Percentiles rank a stretch among this genome's conserved stretches.
phyloP scores from a whole-genome alignment of 2,329 filamentous ascomycete species.

The Fusarium burgessii region DNA sequence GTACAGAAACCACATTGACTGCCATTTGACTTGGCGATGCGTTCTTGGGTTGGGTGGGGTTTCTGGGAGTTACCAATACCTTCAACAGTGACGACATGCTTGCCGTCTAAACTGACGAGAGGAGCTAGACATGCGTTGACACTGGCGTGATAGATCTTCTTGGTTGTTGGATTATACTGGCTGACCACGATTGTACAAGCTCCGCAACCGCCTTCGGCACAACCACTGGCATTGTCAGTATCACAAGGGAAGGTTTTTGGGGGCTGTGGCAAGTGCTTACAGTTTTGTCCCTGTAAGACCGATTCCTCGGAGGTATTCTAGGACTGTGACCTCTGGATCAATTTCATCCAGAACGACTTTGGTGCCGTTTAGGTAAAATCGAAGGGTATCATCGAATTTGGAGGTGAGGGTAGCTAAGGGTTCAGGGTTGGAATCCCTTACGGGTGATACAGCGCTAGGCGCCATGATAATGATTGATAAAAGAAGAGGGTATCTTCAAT shows the following conservation, averaged over 20 bases:
- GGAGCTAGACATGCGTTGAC: conserved; percentile 97
- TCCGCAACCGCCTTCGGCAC: conserved; percentile 95
- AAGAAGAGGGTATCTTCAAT: neutral
- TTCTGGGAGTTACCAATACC: conserved; percentile 90
- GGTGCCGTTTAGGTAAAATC: conserved; percentile 96
- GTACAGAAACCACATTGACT: conserved; percentile 97
- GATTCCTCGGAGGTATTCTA: conserved; percentile 93
- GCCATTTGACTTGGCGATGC: conserved; percentile 90
- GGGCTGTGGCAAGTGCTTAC: conserved; percentile 51
- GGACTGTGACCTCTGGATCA: conserved; percentile 89
- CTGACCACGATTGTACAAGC: conserved; percentile 96
- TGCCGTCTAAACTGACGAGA: conserved; percentile 92
- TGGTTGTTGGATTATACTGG: conserved; percentile 92
- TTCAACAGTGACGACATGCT: conserved; percentile 98
- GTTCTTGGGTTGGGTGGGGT: conserved; percentile 90
- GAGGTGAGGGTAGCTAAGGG: conserved; percentile 69
- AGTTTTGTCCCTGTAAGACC: conserved; percentile 96
- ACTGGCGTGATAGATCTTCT: conserved; percentile 93
- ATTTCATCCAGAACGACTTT: conserved; percentile 86
- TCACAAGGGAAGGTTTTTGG: neutral
- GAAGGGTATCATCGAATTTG: conserved; percentile 85
- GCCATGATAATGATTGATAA: conserved; percentile 58
- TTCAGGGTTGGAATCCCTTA: conserved; percentile 53
- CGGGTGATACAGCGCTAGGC: conserved; percentile 66
- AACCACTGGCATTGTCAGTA: conserved; percentile 67